These are phyloP conservation scores for Acacia confusa DNA, from an alignment of 306 rosid species.

Conservation along the genomic window DNA sequence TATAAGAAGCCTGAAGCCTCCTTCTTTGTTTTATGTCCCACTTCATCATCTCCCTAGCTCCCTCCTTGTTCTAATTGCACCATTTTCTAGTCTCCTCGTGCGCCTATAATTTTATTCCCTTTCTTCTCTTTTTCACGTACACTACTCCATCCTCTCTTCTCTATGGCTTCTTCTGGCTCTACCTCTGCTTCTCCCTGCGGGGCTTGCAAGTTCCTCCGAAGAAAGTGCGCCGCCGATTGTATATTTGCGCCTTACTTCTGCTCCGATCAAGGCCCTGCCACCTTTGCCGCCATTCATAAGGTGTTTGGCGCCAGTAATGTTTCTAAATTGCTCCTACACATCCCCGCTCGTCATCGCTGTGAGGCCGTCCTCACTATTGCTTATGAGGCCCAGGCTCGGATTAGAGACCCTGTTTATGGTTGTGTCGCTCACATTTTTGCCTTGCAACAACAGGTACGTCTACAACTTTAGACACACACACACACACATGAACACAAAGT, in stretches of 20 bases:
- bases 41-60: not conserved
- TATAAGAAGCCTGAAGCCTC: slow-evolving; percentile 27
- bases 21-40: slow-evolving; percentile 26
- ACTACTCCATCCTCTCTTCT: not conserved
- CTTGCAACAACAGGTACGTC: slow-evolving; percentile 84
- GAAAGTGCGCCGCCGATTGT: slow-evolving; percentile 87
- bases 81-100: slow-evolving; percentile 84
- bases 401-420: slow-evolving; percentile 95
- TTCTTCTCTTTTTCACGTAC: not conserved
- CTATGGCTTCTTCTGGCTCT: slow-evolving; percentile 45
- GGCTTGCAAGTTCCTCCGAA: slow-evolving; percentile 91
- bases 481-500: not conserved
- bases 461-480: too few species aligned
- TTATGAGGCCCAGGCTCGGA: slow-evolving; percentile 94
- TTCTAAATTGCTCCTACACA: slow-evolving; percentile 70
- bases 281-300: slow-evolving; percentile 96
- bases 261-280: slow-evolving; percentile 83
- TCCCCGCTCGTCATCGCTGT: slow-evolving; percentile 84
- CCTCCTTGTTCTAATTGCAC: slow-evolving; percentile 35
- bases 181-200: slow-evolving; percentile 86
- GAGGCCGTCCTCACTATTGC: slow-evolving; percentile 95
- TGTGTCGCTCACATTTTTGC: slow-evolving; percentile 94
- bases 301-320: slow-evolving; percentile 98
- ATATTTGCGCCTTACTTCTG: slow-evolving; percentile 92
- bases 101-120: slow-evolving; percentile 44